Evolutionary conservation across 768 basidiomycete genomes (phyloP), one percentile per base, ranked within the genome.

Genomic region (Kwoniella pini): DNA sequence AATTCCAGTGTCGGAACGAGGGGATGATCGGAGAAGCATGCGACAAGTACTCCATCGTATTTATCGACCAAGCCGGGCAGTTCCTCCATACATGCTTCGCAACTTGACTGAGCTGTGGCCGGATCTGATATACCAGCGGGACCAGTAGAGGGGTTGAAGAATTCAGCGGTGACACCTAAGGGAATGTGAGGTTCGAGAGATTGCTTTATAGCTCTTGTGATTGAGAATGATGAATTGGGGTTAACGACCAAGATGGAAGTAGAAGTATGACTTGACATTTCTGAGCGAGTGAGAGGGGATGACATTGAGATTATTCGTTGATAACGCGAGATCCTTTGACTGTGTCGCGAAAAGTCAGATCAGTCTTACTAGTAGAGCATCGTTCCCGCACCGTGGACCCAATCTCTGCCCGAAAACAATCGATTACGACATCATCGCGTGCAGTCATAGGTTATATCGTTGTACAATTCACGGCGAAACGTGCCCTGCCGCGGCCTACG

Each of bases 11-110:
- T 33, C 38, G 45, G 27, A 36, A 71, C 65, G 1, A 71, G 46
- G 11, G 66, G 65, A 46, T 71, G 69, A 42, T 71, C 63, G 7
- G 66, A 67, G 57, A 71, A 67, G 48, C 62, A 65, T 27, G 50
- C 50, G 2, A 67, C 53, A 13, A 70, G 49, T 1, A 53, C 49
- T 4, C 64, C 68, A 28, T 65, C 58, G 50, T 56, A 60, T 19
- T 13, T 13, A 5, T 56, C 24, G 13, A 63, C 7, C 12, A 51
- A 21, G 21, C 27, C 48, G 1, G 28, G 24, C 2, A 70, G 60
- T 49, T 70, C 68, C 1, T 58, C 27, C 62, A 66, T 57, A 39
- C 68, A 70, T 38, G 61, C 54, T 17, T 56, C 39, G 27, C 55
- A 56, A 15, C 59, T 62, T 31, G 56, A 49, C 11, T 7, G 19